Conservation (phyloP, 1,284 basidiomycete genomes). For the Sanghuangporus sanghuang region DNA sequence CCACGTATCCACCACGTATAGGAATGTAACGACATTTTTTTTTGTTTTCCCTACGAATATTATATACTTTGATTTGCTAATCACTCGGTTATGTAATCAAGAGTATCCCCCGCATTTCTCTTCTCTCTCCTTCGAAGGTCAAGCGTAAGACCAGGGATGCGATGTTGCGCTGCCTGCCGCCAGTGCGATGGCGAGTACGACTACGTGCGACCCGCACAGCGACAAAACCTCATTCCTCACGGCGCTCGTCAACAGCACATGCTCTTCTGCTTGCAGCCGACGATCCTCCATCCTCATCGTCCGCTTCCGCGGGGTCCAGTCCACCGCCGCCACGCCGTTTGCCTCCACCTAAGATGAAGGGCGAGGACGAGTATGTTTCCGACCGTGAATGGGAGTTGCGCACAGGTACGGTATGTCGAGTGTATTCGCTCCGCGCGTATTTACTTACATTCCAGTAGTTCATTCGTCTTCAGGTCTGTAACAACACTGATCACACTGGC, state of each 20-base stretch:
- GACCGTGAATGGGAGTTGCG: conserved; percentile 30
- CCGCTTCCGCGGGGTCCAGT: background rate
- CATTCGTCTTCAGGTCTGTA: background rate
- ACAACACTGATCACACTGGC: background rate
- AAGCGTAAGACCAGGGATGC: background rate
- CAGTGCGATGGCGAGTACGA: background rate
- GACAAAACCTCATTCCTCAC: background rate
- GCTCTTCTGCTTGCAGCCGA: background rate
- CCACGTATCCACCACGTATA: too few relatives aligned
- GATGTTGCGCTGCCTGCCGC: background rate
- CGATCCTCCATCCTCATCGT: background rate
- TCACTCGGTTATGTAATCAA: too few relatives aligned
- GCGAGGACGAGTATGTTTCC: conserved; percentile 26
- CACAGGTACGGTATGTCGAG: conserved; percentile 25
- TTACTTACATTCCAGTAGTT: background rate
- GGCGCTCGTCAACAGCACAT: background rate
- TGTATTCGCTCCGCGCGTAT: background rate
- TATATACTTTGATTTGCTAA: too few relatives aligned
- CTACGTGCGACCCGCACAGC: background rate
- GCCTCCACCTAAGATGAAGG: conserved; percentile 1
- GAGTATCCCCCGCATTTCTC: background rate
- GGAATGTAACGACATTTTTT: background rate
- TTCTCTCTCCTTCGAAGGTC: background rate
- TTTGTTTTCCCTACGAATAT: background rate
- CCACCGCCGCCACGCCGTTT: background rate